These are phyloP conservation scores for Lentinula boryana DNA, from an alignment of 768 basidiomycete genomes.

Conservation along the genomic window DNA sequence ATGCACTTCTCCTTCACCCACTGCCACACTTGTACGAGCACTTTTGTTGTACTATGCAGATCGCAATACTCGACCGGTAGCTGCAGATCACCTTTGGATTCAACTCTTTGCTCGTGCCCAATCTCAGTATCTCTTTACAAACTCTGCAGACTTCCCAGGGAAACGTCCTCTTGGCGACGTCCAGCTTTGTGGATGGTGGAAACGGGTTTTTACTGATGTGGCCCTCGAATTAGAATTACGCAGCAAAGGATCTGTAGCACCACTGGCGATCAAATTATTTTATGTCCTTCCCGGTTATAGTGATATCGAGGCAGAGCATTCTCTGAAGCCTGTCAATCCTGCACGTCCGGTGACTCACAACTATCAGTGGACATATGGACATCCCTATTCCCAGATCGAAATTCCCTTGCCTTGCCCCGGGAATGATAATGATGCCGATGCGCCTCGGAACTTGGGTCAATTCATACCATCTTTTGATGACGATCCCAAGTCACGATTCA, in stretches of 20 bases:
- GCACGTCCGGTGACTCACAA: constrained; percentile 9
- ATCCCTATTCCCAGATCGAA: constrained; percentile 61
- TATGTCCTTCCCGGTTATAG: constrained; percentile 69
- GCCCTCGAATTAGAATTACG: constrained; percentile 32
- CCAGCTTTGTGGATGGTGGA: constrained; percentile 92
- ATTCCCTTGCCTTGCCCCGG: constrained; percentile 40
- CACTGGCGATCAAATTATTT: constrained; percentile 34
- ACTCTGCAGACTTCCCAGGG: constrained; percentile 60
- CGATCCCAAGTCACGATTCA: constrained; percentile 90
- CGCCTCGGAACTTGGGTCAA: constrained; percentile 49
- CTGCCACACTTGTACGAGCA: constrained; percentile 58
- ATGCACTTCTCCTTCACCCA: constrained; percentile 56
- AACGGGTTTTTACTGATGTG: constrained; percentile 57
- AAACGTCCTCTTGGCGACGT: constrained; percentile 77
- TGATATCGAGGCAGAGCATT: constrained; percentile 59
- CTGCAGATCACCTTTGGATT: constrained; percentile 59
- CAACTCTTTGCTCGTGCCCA: constrained; percentile 91
- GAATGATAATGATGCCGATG: constrained; percentile 17
- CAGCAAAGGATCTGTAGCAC: not conserved
- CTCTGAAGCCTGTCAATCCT: constrained; percentile 34
- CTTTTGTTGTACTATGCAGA: constrained; percentile 62
- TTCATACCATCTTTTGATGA: constrained; percentile 92
- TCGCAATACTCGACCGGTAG: constrained; percentile 54
- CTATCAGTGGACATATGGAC: constrained; percentile 65
- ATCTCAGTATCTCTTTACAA: constrained; percentile 90